Base-by-base conservation (phyloP, 371 early-diverging fungal genomes). In the Globomyces sp. region DNA sequence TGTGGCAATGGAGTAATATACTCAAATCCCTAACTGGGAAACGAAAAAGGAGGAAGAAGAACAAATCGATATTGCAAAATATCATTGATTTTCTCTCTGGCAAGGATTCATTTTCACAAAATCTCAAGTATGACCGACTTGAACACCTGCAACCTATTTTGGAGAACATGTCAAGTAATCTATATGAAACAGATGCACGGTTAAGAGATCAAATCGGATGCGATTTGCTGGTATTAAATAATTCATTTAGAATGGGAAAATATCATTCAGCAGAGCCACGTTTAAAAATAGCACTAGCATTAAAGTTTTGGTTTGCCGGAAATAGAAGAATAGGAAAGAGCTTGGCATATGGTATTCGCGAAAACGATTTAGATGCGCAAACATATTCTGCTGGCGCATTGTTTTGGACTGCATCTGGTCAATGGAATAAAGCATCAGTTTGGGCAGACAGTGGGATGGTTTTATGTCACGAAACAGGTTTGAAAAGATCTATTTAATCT, bases 161-260 rank as follows among this genome's bases (percentile, higher is more conserved):
- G 34, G 41, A 62, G 39, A 41, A 48, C 13, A 62, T 62, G 63
- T 62, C 63, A 3, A 37, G 52, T 41, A 41, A 62, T 36, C 4
- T 62, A 0, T 62, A 48, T 36, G 63, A 62, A 39, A n/a, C 43
- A 11, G 63, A 62, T 41, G 63, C 41, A 9, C 3, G 63, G 4
- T 34, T 62, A 37, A 46, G 49, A 39, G 63, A 62, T 37, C 63
- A 62, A 52, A 48, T 62, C 37, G 63, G 37, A 11, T 62, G 43
- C 48, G 63, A 62, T 41, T 40, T 62, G 39, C 41, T 62, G 8
- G 37, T 37, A 10, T 39, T 43, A 8, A 62, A 62, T 41, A 43
- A 41, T 37, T 37, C 63, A 3, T 37, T 43, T 5, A 8, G 43
- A 37, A 37, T 62, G 39, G 52, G 52, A 13, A 34, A 48, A 37